Conservation (phyloP, 2,329 filamentous ascomycete genomes). For the Trichoderma atrobrunneum region DNA sequence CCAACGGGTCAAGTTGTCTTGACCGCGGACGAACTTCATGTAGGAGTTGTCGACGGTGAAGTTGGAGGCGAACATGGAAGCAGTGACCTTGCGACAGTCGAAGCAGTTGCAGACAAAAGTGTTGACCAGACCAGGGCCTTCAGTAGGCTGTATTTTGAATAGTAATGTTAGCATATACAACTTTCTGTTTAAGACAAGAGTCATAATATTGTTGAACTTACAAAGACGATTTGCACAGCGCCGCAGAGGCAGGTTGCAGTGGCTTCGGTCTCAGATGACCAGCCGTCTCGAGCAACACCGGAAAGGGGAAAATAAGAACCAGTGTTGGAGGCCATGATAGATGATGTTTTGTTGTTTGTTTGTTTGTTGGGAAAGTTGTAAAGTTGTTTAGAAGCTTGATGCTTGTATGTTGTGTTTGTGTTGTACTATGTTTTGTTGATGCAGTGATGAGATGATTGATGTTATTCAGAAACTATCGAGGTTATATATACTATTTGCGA, state of each 20-base stretch:
- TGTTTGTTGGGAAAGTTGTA: background rate
- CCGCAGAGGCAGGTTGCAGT: slow-evolving; percentile 12
- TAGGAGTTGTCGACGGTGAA: slow-evolving; percentile 12
- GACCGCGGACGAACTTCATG: background rate
- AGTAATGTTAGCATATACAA: background rate
- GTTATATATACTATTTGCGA: background rate
- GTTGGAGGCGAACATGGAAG: slow-evolving; percentile 15
- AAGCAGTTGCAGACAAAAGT: slow-evolving; percentile 14
- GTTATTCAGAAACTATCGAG: background rate
- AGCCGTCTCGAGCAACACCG: slow-evolving; percentile 12
- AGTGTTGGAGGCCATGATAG: background rate
- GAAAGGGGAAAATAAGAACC: background rate
- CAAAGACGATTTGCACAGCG: slow-evolving; percentile 9
- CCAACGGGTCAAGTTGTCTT: background rate
- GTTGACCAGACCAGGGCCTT: slow-evolving; percentile 2
- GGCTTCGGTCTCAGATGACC: slow-evolving; percentile 8
- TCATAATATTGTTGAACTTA: background rate
- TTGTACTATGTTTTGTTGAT: background rate
- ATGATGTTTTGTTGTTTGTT: background rate
- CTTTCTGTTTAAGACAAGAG: background rate
- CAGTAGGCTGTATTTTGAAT: background rate
- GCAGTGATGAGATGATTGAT: background rate
- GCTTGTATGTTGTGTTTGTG: background rate
- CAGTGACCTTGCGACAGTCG: slow-evolving; percentile 14
- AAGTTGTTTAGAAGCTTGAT: background rate